phyloP scores from a whole-genome alignment of 176 grass and related monocot species.

The Thalia dealbata region DNA sequence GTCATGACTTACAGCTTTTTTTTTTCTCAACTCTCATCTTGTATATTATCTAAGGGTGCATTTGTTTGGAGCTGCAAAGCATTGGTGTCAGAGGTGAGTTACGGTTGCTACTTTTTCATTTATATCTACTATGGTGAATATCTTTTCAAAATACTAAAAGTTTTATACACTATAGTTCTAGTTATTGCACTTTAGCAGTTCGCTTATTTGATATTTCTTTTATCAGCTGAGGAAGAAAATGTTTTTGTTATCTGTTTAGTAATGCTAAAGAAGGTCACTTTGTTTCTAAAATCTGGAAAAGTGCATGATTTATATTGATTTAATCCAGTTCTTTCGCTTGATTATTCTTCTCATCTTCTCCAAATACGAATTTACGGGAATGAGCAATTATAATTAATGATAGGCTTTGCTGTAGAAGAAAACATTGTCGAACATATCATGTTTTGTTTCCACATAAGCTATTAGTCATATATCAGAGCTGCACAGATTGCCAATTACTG shows the following conservation, averaged over 20 bases:
- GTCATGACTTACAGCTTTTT: too few species aligned
- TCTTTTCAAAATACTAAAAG: conserved; percentile 14
- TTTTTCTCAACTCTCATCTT: background rate
- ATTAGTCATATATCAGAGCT: too few species aligned
- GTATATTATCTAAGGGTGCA: conserved; percentile 46
- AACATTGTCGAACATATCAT: too few species aligned
- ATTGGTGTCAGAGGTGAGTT: conserved; percentile 71
- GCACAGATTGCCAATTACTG: too few species aligned
- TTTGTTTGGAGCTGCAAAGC: conserved; percentile 87
- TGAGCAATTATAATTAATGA: too few species aligned
- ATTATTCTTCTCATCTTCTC: background rate
- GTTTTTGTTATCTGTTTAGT: background rate
- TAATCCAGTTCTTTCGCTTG: background rate
- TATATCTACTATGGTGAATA: conserved; percentile 3
- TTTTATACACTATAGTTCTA: background rate
- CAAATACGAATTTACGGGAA: too few species aligned
- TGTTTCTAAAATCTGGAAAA: too few species aligned
- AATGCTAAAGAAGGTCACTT: background rate
- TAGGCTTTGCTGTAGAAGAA: too few species aligned
- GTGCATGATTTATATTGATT: background rate
- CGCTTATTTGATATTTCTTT: background rate
- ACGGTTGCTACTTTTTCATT: background rate
- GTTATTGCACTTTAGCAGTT: background rate
- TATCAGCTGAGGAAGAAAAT: background rate
- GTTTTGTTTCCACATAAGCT: too few species aligned